Base-by-base conservation (phyloP, 768 basidiomycete genomes). In the Lactifluus hygrophoroides region DNA sequence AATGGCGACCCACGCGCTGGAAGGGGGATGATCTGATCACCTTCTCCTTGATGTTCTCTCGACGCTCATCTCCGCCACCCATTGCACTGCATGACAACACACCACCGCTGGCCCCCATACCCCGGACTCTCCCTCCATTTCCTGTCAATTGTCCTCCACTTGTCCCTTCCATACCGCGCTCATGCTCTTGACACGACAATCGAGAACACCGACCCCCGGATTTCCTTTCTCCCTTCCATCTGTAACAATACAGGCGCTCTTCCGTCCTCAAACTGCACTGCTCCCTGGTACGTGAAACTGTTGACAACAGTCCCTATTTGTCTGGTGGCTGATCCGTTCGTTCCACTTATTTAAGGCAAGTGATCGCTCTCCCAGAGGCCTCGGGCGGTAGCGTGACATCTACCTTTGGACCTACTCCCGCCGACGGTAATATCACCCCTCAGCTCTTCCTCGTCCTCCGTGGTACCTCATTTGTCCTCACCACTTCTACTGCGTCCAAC, bases 381-480 rank as follows among this genome's bases (percentile, higher is more conserved):
- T 58, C 63, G 3, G 51, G 54, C 37, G 63, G 63, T 40, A 56
- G 63, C 30, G 64, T 65, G 5, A 61, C 64, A 14, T 56, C 63
- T n/a, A 65, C 64, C 42, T 45, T 47, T 35, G 64, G 64, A 11
- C 63, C 64, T 23, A 49, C 42, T 28, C 7, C 45, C 14, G 58
- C 42, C 3, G 35, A 17, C 1, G 48, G 50, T n/a, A 47, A 43
- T 38, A 30, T 65, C 50, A 40, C 59, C 46, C 64, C 64, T 44
- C 64, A 65, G 47, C 48, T 65, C 32, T 65, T 65, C 60, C 63
- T 65, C 56, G 49, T 57, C 38, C 44, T 65, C 21, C 58, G 63
- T 28, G 64, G 64, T 21, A 58, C 56, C n/a, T 64, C 60, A 21
- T 57, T 65, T 27, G 25, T 52, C 27, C 59, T 64, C 53, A 46